Percentiles rank a stretch among this genome's conserved stretches.
These are phyloP conservation scores for Haplosporangium sp. DNA, from an alignment of 371 early-diverging fungal genomes.

Conservation along the genomic window DNA sequence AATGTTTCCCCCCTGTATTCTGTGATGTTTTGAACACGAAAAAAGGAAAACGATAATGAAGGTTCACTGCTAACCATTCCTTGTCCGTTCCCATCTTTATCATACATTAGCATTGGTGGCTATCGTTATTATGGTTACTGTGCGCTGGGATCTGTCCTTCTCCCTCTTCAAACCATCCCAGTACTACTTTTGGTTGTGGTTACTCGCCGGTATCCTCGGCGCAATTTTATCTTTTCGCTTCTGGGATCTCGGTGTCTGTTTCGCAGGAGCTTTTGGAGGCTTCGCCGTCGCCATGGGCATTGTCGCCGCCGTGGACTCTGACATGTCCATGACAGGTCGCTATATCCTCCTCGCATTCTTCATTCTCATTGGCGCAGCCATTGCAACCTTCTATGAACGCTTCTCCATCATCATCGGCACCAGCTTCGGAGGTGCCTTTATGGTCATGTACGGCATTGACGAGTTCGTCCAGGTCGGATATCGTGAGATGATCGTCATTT, in stretches of 20 bases:
- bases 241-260: slow-evolving; percentile 43
- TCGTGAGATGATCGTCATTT: slow-evolving; percentile 50
- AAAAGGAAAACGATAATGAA: no score
- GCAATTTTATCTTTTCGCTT: slow-evolving; percentile 33
- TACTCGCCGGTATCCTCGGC: slow-evolving; percentile 26
- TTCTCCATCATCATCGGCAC: slow-evolving; percentile 42
- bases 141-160: slow-evolving; percentile 23
- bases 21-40: no score
- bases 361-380: slow-evolving; percentile 22
- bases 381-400: slow-evolving; percentile 41
- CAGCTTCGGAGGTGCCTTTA: slow-evolving; percentile 43
- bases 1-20: no score
- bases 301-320: slow-evolving; percentile 21
- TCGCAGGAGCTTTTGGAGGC: slow-evolving; percentile 45
- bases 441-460: slow-evolving; percentile 54
- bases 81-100: not conserved
- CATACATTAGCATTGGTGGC: slow-evolving; percentile 19
- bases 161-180: slow-evolving; percentile 26
- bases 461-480: slow-evolving; percentile 50
- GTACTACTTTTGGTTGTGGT: slow-evolving; percentile 45
- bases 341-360: slow-evolving; percentile 21
- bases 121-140: slow-evolving; percentile 16
- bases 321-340: slow-evolving; percentile 6
- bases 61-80: not conserved
- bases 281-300: slow-evolving; percentile 47